Conservation (phyloP, 108 stramenopile genomes). For the Seminavis robusta region DNA sequence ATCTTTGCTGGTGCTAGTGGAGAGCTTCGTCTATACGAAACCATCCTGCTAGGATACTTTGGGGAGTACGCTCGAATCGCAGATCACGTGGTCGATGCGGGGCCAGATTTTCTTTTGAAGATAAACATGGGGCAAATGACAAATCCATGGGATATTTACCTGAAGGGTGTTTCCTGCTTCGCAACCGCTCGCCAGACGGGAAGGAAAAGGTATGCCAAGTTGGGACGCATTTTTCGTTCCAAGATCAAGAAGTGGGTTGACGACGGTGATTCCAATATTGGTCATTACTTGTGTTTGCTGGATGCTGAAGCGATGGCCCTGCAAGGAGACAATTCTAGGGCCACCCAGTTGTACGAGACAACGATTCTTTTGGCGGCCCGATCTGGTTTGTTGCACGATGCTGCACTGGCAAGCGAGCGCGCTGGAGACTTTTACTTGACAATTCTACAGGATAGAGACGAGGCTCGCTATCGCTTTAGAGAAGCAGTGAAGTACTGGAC, state of each 20-base stretch:
- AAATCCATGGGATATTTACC: constrained; percentile 1
- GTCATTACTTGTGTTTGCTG: background rate
- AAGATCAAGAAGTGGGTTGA: background rate
- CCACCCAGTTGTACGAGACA: background rate
- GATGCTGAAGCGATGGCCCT: background rate
- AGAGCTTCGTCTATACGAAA: no score
- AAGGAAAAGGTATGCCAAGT: background rate
- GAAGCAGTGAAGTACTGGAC: background rate
- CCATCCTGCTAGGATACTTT: no score
- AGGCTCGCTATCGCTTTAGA: constrained; percentile 1
- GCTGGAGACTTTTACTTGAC: background rate
- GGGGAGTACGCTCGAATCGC: background rate
- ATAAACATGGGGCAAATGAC: no score
- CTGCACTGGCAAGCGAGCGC: constrained; percentile 4
- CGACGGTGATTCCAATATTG: background rate
- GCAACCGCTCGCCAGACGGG: constrained; percentile 13
- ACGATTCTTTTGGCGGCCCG: background rate
- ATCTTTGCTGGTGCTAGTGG: no score
- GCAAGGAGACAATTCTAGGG: no score
- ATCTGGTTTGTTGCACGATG: background rate
- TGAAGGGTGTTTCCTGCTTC: constrained; percentile 3
- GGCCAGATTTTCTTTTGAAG: background rate
- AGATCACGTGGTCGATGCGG: background rate
- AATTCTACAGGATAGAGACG: constrained; percentile 1
- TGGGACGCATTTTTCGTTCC: background rate